These are phyloP conservation scores for Aspergillus kassunensis DNA, from an alignment of 495 filamentous ascomycete genomes.

Conservation along the genomic window DNA sequence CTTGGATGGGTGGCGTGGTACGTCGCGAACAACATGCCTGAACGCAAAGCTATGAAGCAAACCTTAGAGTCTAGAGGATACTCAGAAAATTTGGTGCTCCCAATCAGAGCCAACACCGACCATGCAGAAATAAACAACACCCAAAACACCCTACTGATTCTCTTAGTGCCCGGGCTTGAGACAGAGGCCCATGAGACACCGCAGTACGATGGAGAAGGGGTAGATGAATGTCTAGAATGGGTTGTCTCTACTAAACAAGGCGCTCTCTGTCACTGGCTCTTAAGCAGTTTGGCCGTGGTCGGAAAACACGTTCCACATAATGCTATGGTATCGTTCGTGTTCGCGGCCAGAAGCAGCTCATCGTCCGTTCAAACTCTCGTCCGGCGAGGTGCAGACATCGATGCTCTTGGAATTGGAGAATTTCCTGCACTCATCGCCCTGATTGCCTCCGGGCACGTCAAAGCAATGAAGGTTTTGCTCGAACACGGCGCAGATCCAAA, in stretches of 20 bases:
- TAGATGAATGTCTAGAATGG: constrained; percentile 10
- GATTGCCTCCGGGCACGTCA: background rate
- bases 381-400: constrained; percentile 17
- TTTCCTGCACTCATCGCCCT: constrained; percentile 16
- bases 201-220: background rate
- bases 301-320: background rate
- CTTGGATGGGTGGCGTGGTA: constrained; percentile 32
- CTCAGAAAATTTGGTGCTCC: background rate
- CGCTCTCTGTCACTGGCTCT: constrained; percentile 13
- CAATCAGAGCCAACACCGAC: background rate
- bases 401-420: background rate
- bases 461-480: constrained; percentile 10
- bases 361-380: constrained; percentile 15
- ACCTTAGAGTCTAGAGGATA: constrained; percentile 5
- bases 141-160: constrained; percentile 5
- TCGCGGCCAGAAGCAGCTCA: constrained; percentile 14
- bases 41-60: constrained; percentile 6
- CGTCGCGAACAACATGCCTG: constrained; percentile 10
- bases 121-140: background rate
- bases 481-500: constrained; percentile 20
- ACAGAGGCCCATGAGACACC: background rate
- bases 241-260: background rate
- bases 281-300: constrained; percentile 17
- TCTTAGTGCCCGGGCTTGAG: constrained; percentile 4
- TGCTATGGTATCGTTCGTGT: constrained; percentile 1